Conservation (phyloP, 257 asterid species). For the Paulownia fortunei region DNA sequence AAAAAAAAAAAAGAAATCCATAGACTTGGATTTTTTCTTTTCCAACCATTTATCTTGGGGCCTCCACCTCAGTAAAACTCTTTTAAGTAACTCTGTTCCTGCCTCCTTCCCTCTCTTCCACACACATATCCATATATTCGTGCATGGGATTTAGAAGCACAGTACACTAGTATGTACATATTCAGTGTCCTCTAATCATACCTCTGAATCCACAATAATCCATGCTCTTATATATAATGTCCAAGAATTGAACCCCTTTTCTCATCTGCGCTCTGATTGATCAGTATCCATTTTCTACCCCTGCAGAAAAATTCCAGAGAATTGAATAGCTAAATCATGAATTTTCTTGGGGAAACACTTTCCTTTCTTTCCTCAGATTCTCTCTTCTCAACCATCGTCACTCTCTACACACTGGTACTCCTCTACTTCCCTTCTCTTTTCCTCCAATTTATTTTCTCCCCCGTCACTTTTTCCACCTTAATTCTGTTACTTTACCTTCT, state of each 20-base stretch:
- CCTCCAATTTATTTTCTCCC: constrained; percentile 51
- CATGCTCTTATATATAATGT: not conserved
- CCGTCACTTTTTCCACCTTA: constrained; percentile 56
- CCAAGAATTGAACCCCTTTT: not conserved
- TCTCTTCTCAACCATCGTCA: constrained; percentile 57
- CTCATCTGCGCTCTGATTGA: not conserved
- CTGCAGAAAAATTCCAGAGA: not conserved
- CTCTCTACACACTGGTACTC: constrained; percentile 60
- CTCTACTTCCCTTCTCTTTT: constrained; percentile 60
- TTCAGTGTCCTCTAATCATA: constrained; percentile 30
- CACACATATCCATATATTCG: not conserved
- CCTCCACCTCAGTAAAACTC: too few relatives aligned
- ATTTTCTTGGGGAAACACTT: constrained; percentile 23
- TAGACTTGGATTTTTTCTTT: too few relatives aligned
- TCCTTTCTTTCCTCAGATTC: constrained; percentile 44
- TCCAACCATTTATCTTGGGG: too few relatives aligned
- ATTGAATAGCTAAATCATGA: constrained; percentile 15
- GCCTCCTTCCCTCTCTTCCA: not conserved
- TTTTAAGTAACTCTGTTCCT: not conserved
- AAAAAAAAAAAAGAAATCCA: too few relatives aligned
- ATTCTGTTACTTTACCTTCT: constrained; percentile 70
- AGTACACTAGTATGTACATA: constrained; percentile 7
- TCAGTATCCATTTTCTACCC: not conserved
- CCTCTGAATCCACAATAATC: constrained; percentile 30
- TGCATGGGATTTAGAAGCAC: constrained; percentile 38